Base-by-base conservation (phyloP, 1,284 basidiomycete species). In the Chalciporus sp. region DNA sequence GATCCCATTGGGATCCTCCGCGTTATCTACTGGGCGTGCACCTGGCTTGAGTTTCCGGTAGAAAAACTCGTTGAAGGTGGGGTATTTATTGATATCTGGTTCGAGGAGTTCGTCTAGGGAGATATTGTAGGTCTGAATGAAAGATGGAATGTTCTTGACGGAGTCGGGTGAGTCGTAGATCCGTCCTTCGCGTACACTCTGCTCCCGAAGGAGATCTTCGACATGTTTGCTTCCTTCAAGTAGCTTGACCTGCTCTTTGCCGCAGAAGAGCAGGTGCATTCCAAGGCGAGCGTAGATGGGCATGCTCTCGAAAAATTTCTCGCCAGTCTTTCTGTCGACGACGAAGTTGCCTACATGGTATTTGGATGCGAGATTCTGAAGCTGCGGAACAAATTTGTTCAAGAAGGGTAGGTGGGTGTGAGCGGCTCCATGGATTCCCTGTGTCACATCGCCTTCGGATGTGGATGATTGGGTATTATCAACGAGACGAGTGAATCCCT, bases 11-110 rank as follows among this genome's bases (percentile, higher is more conserved):
- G 79, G 74, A 58, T 91, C 80, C 3, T 80, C 75, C 0, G 76
- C 79, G 12, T 84, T 74, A 43, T 85, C 78, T 10, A 91, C 78
- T 0, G 88, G 89, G 6, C 92, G 80, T 7, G 85, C 88, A 9
- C 73, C 82, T 0, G 82, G 73, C 55, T 81, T 81, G 42, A 94
- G 76, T 61, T 84, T 81, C 42, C 91, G 58, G 40, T 60, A 84
- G 75, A 94, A 94, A 74, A 95, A 94, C 23, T 90, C 79, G 71
- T 94, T 95, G 77, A 95, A 94, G 12, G 74, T 85, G 63, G 76
- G 73, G 67, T 91, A 91, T 57, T 81, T 76, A 0, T 63, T 66
- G 44, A 86, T 68, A 62, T 91, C 84, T 4, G 86, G 80, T 27
- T 88, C 74, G 5, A 86, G 73, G 11, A 93, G 78, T 63, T 93